A percentile compares a stretch with the other conserved stretches of the same genome.
Evolutionary conservation across 768 basidiomycete species (phyloP).

Genomic region (Pulveroboletus frians): DNA sequence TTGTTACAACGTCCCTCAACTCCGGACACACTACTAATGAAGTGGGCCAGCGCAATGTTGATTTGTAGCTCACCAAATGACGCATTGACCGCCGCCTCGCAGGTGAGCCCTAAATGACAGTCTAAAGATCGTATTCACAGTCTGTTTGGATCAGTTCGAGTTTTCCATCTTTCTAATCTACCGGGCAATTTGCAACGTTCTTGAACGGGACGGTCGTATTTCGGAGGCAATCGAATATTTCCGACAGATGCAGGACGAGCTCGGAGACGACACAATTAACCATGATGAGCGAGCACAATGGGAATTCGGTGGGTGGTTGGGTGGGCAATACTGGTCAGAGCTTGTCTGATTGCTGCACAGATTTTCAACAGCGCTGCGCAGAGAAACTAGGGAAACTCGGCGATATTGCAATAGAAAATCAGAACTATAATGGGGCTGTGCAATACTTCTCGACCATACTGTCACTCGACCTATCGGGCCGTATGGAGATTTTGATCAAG

Average conservation of each 20-base stretch:
- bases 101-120: not conserved
- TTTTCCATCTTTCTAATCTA: not conserved
- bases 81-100: not conserved
- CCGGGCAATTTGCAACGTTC: slow-evolving; percentile 2
- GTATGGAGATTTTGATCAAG: too few relatives aligned
- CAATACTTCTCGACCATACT: too few relatives aligned
- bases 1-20: not conserved
- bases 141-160: not conserved
- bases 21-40: not conserved
- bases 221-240: not conserved
- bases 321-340: too few relatives aligned
- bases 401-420: too few relatives aligned
- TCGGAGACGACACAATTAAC: not conserved
- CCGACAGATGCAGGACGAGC: not conserved
- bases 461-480: too few relatives aligned
- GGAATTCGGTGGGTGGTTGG: not conserved
- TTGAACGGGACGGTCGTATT: not conserved
- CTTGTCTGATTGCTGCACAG: too few relatives aligned
- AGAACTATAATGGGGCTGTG: too few relatives aligned
- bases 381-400: too few relatives aligned
- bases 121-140: not conserved
- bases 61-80: not conserved
- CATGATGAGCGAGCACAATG: not conserved
- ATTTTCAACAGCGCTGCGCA: too few relatives aligned
- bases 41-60: slow-evolving; percentile 4